A percentile compares a stretch with the other conserved stretches of the same genome.
Evolutionary conservation across 148 eudicot species (phyloP).

Genomic region (Diospyros kaki): DNA sequence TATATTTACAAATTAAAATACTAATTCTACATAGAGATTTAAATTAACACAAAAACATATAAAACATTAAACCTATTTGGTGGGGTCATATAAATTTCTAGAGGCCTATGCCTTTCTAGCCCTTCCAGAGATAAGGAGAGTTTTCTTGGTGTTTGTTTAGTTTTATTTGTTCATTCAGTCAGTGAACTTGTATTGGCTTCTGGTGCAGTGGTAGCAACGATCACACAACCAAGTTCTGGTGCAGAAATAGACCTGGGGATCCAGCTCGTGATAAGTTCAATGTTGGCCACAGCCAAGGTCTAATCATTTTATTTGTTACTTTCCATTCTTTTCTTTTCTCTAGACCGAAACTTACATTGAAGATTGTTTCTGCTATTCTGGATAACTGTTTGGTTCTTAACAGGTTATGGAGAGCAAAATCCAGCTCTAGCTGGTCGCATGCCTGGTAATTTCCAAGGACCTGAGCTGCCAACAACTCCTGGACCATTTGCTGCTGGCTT

Average conservation of each 20-base stretch:
- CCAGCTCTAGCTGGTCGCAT: conserved; percentile 53
- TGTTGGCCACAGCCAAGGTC: conserved; percentile 68
- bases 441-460: conserved; percentile 53
- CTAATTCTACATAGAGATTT: too few species aligned
- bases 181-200: conserved; percentile 6
- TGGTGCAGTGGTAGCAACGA: conserved; percentile 97
- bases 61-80: too few species aligned
- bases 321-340: neutral
- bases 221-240: conserved; percentile 94
- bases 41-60: too few species aligned
- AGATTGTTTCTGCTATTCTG: neutral
- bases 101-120: too few species aligned
- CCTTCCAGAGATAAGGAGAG: too few species aligned
- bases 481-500: conserved; percentile 84
- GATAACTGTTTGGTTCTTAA: neutral
- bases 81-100: too few species aligned
- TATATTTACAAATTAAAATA: too few species aligned
- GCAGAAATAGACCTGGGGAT: conserved; percentile 99
- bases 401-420: conserved; percentile 87
- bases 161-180: neutral
- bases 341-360: neutral
- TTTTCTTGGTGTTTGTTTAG: neutral
- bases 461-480: conserved; percentile 68
- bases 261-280: conserved; percentile 76
- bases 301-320: neutral